Conservation (phyloP, 2,329 filamentous ascomycete genomes). For the Aureobasidium sp. region DNA sequence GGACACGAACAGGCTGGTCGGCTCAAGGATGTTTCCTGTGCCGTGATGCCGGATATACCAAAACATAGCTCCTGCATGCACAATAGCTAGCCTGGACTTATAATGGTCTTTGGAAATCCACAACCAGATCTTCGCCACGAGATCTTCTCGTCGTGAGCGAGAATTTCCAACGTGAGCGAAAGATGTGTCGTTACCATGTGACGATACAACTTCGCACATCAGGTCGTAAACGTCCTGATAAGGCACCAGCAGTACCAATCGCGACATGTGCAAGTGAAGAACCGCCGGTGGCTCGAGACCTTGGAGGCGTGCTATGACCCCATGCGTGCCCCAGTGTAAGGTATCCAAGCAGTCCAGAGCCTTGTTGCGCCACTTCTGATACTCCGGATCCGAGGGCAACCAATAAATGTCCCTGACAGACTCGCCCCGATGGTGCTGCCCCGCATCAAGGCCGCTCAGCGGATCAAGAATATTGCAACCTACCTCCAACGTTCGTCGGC, state of each 20-base stretch:
- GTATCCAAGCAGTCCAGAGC: constrained; percentile 17
- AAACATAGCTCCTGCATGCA: constrained; percentile 18
- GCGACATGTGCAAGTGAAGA: constrained; percentile 17
- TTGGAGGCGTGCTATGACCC: constrained; percentile 13
- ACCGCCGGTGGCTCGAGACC: constrained; percentile 16
- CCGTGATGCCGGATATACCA: constrained; percentile 18
- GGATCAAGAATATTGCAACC: background rate
- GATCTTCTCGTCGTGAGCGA: constrained; percentile 10
- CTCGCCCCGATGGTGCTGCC: background rate
- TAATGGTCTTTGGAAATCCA: constrained; percentile 19
- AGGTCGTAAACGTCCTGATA: constrained; percentile 15
- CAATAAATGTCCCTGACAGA: constrained; percentile 8
- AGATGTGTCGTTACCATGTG: background rate
- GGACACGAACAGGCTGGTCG: constrained; percentile 15
- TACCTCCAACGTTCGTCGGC: background rate
- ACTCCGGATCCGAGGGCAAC: constrained; percentile 10
- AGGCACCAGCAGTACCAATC: constrained; percentile 16
- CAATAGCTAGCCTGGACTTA: constrained; percentile 16
- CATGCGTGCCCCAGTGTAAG: constrained; percentile 18
- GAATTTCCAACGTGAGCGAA: background rate
- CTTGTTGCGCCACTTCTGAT: constrained; percentile 18
- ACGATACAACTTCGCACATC: constrained; percentile 4
- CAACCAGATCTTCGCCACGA: constrained; percentile 14
- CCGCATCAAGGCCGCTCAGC: background rate
- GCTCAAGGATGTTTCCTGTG: constrained; percentile 16